A percentile compares a stretch with the other conserved stretches of the same genome.
These are phyloP conservation scores for Erythrobasidium yunnanense DNA, from an alignment of 768 basidiomycete genomes.

Conservation along the genomic window DNA sequence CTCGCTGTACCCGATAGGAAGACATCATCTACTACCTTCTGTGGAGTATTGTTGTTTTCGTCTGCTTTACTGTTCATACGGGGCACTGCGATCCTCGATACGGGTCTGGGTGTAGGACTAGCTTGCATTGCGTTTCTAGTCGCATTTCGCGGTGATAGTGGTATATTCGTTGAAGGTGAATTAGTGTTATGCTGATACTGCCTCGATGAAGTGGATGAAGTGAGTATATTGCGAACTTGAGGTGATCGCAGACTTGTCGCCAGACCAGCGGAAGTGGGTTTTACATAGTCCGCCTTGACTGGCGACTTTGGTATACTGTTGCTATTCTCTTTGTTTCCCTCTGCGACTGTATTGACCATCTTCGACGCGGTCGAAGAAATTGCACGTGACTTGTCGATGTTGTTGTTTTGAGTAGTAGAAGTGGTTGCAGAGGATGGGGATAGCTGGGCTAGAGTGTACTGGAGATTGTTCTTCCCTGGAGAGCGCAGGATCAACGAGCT, in stretches of 20 bases:
- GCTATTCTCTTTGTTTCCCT: too few species aligned
- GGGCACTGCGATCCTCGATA: background rate
- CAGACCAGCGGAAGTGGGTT: too few species aligned
- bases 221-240: too few species aligned
- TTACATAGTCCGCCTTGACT: too few species aligned
- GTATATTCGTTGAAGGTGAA: background rate
- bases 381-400: background rate
- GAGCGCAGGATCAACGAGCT: too few species aligned
- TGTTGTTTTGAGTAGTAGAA: background rate
- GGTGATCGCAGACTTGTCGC: too few species aligned
- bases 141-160: background rate
- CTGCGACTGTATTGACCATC: background rate
- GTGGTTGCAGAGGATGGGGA: background rate
- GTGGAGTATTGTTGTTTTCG: constrained; percentile 14
- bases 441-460: too few species aligned
- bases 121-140: background rate
- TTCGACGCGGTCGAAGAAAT: background rate
- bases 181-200: too few species aligned
- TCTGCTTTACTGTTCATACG: too few species aligned
- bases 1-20: background rate
- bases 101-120: background rate
- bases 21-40: constrained; percentile 20
- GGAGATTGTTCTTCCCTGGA: background rate
- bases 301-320: too few species aligned
- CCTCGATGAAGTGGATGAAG: too few species aligned